Percentiles rank a stretch among this genome's conserved stretches.
Evolutionary conservation across 78 protist genomes (phyloP).

Genomic region (Pigoraptor vietnamica): DNA sequence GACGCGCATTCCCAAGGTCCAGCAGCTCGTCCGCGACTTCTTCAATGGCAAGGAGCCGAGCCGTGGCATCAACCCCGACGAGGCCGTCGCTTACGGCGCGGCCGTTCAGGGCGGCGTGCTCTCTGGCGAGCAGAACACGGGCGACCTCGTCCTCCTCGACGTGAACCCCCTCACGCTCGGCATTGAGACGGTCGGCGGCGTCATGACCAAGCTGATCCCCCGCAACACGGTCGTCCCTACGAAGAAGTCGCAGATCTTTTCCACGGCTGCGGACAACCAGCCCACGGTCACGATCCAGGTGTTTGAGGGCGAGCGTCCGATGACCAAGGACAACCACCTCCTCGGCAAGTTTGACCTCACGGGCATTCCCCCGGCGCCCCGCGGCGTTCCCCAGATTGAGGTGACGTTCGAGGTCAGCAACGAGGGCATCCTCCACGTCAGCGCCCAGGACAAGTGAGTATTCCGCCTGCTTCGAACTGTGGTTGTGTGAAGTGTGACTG

Average conservation of each 20-base stretch:
- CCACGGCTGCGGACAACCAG: slow-evolving; percentile 95
- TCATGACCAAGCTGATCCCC: slow-evolving; percentile 91
- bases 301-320: slow-evolving; percentile 96
- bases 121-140: slow-evolving; percentile 63
- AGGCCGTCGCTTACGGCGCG: slow-evolving; percentile 99
- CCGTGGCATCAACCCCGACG: slow-evolving; percentile 98
- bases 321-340: slow-evolving; percentile 87
- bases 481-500: too few species aligned
- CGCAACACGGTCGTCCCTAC: slow-evolving; percentile 93
- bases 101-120: slow-evolving; percentile 99
- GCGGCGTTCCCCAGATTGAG: slow-evolving; percentile 94
- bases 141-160: slow-evolving; percentile 79
- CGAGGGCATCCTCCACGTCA: slow-evolving; percentile 89
- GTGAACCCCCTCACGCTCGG: slow-evolving; percentile 94
- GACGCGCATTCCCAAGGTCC: slow-evolving; percentile 98
- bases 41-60: slow-evolving; percentile 98
- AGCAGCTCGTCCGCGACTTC: slow-evolving; percentile 87
- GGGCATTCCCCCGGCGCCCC: slow-evolving; percentile 90
- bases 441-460: slow-evolving; percentile 79
- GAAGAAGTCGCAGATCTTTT: slow-evolving; percentile 91
- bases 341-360: slow-evolving; percentile 87
- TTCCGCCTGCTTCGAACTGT: too few species aligned
- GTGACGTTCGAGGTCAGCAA: slow-evolving; percentile 91
- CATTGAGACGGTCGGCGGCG: slow-evolving; percentile 96
- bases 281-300: slow-evolving; percentile 87